phyloP scores from a whole-genome alignment of 495 filamentous ascomycete genomes.

The Aspergillus affinis region DNA sequence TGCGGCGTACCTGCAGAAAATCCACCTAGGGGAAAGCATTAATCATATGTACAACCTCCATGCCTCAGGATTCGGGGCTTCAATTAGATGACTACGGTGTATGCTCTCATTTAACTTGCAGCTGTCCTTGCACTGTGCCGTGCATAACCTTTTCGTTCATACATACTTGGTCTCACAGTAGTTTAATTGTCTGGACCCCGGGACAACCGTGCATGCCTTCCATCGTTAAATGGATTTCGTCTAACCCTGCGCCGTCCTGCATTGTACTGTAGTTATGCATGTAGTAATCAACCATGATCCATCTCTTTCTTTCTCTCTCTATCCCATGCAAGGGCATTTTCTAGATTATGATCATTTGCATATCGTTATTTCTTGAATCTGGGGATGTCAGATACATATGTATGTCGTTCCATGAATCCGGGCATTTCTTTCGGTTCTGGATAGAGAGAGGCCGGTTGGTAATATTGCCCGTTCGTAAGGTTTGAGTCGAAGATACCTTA shows the following conservation, averaged over 20 bases:
- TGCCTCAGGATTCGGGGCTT: neutral
- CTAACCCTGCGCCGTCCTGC: neutral
- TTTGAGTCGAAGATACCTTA: no score
- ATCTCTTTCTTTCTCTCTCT: neutral
- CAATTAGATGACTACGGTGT: neutral
- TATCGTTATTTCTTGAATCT: conserved; percentile 9
- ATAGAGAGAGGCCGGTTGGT: neutral
- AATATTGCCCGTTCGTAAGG: neutral
- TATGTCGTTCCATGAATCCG: neutral
- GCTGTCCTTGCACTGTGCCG: conserved; percentile 19
- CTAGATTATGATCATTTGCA: conserved; percentile 6
- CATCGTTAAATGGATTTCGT: neutral
- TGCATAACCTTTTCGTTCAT: neutral
- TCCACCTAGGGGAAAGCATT: neutral
- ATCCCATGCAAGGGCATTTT: conserved; percentile 10
- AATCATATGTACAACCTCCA: no score
- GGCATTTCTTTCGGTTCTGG: neutral
- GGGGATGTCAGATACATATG: neutral
- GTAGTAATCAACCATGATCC: neutral
- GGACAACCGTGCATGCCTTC: neutral
- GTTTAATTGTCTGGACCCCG: neutral
- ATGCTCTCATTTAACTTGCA: conserved; percentile 16
- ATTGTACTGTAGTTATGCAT: neutral
- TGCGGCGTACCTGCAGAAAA: conserved; percentile 23
- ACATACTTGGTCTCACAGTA: neutral